Evolutionary conservation across 768 basidiomycete species (phyloP).

Genomic region (Lactarius indigo): DNA sequence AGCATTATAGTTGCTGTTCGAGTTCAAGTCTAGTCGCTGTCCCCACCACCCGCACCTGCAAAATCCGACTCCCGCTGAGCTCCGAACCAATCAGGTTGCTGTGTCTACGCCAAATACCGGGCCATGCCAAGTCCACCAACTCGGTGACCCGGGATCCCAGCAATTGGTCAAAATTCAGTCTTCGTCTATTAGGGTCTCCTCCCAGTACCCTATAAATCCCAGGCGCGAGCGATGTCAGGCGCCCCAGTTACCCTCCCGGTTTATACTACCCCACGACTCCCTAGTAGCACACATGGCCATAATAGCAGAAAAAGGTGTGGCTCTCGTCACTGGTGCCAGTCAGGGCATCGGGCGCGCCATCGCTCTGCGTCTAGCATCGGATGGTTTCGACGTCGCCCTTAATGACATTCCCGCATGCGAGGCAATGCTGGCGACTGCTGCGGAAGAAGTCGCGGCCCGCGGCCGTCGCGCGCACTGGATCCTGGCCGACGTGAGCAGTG

Average conservation of each 20-base stretch:
- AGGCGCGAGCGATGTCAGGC: neutral
- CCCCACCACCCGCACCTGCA: neutral
- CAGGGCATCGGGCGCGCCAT: slow-evolving; percentile 32
- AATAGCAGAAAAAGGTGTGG: neutral
- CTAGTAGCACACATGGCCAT: neutral
- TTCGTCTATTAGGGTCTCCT: neutral
- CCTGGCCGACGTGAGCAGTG: slow-evolving; percentile 19
- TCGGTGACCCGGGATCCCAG: neutral
- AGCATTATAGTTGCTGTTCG: slow-evolving; percentile 28
- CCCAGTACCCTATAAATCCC: neutral
- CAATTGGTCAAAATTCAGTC: neutral
- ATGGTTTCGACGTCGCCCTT: slow-evolving; percentile 33
- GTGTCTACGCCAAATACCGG: neutral
- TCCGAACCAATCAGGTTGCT: neutral
- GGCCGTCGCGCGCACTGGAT: slow-evolving; percentile 27
- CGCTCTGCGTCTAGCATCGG: slow-evolving; percentile 34
- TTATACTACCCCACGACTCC: neutral
- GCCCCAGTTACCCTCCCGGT: neutral
- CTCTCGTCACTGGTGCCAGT: slow-evolving; percentile 20
- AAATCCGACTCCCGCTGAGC: neutral
- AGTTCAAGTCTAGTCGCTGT: neutral
- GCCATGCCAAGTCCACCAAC: neutral
- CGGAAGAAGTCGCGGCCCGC: slow-evolving; percentile 24
- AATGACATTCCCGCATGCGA: slow-evolving; percentile 33
- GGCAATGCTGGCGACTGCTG: slow-evolving; percentile 30